Conservation (phyloP, 2,329 filamentous ascomycete species). For the Clathrospora elynae region DNA sequence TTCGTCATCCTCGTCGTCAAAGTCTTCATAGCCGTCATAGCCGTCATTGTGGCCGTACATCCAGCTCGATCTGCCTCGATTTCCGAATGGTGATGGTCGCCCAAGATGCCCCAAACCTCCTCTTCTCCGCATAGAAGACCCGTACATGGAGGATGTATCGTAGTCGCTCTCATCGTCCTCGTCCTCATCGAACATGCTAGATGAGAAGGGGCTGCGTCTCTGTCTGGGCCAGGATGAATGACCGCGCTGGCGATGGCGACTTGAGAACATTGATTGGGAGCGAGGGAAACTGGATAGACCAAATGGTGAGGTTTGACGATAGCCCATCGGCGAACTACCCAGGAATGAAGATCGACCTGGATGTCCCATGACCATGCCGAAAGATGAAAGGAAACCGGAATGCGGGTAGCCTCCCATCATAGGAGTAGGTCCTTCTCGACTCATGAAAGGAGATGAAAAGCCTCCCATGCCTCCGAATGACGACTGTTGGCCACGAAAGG, state of each 20-base stretch:
- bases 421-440: neutral
- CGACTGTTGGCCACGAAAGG: neutral
- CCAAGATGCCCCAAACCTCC: neutral
- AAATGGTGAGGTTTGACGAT: constrained; percentile 4
- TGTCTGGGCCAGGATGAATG: constrained; percentile 7
- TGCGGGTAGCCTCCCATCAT: constrained; percentile 9
- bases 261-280: constrained; percentile 4
- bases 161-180: constrained; percentile 19
- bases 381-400: neutral
- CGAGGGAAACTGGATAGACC: neutral
- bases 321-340: neutral
- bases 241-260: constrained; percentile 1
- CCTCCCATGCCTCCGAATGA: constrained; percentile 1
- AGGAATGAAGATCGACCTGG: constrained; percentile 1
- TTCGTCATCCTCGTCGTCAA: constrained; percentile 11
- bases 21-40: constrained; percentile 21
- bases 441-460: constrained; percentile 1
- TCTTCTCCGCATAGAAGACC: constrained; percentile 1
- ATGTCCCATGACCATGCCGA: constrained; percentile 3
- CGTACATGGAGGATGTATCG: neutral
- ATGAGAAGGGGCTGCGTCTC: constrained; percentile 3
- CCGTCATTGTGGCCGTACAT: constrained; percentile 6
- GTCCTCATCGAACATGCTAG: constrained; percentile 8
- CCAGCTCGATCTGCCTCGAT: constrained; percentile 3
- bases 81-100: constrained; percentile 3